These are phyloP conservation scores for Solanum gandarillasii DNA, from an alignment of 257 asterid genomes.

Conservation along the genomic window DNA sequence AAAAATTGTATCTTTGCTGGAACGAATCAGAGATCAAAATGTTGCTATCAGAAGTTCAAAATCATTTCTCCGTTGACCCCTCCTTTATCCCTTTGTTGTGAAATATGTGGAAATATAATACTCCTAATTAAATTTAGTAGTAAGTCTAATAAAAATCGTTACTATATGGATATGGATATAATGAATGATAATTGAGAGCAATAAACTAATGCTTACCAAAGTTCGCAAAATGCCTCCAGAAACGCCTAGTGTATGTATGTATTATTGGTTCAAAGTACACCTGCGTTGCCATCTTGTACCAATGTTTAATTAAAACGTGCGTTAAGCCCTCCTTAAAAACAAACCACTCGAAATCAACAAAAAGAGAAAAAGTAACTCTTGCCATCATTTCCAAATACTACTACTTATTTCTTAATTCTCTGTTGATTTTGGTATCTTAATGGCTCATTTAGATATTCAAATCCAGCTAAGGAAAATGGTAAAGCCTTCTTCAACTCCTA, in stretches of 20 bases:
- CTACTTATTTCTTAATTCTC: background rate
- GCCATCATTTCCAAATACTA: background rate
- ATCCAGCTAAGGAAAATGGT: background rate
- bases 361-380: background rate
- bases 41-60: background rate
- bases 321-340: background rate
- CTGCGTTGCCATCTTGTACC: background rate
- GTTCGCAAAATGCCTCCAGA: background rate
- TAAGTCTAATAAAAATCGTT: background rate
- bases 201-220: background rate
- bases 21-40: background rate
- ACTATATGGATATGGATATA: background rate
- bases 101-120: background rate
- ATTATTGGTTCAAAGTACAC: background rate
- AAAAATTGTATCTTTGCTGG: background rate
- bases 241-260: background rate
- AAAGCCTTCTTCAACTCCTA: background rate
- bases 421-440: background rate
- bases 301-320: background rate
- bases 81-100: background rate
- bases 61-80: background rate
- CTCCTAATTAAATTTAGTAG: background rate
- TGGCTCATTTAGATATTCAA: background rate
- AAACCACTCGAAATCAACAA: background rate
- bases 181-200: background rate